These are phyloP conservation scores for Gaillardinia entomophila DNA, from an alignment of 805 yeast species.

Conservation along the genomic window DNA sequence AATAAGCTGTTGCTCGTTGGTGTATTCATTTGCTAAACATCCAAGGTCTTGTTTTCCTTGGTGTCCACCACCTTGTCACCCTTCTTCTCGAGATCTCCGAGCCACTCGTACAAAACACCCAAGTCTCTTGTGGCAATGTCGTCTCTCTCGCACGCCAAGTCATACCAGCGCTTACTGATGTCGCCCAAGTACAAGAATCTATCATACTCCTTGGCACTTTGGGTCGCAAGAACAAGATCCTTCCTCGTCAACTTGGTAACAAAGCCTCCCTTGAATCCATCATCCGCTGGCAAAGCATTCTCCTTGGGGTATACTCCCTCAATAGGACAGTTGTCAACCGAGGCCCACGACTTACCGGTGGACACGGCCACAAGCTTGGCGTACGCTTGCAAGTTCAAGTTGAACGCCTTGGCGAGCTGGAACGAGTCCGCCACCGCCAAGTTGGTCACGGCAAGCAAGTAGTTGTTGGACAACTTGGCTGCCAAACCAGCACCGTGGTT, in stretches of 20 bases:
- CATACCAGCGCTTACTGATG: slow-evolving; percentile 33
- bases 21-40: neutral
- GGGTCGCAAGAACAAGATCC: slow-evolving; percentile 39
- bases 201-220: slow-evolving; percentile 26
- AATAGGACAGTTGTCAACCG: slow-evolving; percentile 50
- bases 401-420: slow-evolving; percentile 45
- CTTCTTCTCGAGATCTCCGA: slow-evolving; percentile 26
- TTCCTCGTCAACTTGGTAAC: slow-evolving; percentile 41
- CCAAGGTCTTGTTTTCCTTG: neutral
- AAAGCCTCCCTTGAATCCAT: slow-evolving; percentile 44
- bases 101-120: slow-evolving; percentile 39
- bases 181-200: slow-evolving; percentile 36
- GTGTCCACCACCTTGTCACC: slow-evolving; percentile 4
- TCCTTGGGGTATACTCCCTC: slow-evolving; percentile 40
- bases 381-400: slow-evolving; percentile 41
- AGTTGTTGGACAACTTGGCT: slow-evolving; percentile 50
- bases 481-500: slow-evolving; percentile 48
- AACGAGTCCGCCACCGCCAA: slow-evolving; percentile 52
- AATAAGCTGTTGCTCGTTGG: too few relatives aligned
- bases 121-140: slow-evolving; percentile 36
- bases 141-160: slow-evolving; percentile 36
- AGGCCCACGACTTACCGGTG: slow-evolving; percentile 51
- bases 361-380: slow-evolving; percentile 47
- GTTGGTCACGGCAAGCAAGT: slow-evolving; percentile 47
- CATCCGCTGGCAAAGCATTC: slow-evolving; percentile 37